These are phyloP conservation scores for Phytophthora pini DNA, from an alignment of 352 stramenopile genomes.

Conservation along the genomic window DNA sequence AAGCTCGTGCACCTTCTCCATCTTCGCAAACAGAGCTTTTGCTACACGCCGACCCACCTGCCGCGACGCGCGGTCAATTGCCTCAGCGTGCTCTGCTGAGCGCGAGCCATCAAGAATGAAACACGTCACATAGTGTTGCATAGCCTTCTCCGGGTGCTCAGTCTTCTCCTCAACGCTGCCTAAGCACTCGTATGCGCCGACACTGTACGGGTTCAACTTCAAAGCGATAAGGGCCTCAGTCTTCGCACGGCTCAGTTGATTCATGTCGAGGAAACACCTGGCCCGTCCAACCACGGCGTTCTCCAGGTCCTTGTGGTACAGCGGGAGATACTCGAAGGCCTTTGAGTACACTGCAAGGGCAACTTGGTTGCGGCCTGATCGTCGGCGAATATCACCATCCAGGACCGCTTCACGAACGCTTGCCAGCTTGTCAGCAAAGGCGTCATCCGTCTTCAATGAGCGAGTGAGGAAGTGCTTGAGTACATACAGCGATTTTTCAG, in stretches of 20 bases:
- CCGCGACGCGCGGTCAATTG: constrained; percentile 78
- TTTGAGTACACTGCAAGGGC: constrained; percentile 70
- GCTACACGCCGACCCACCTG: constrained; percentile 67
- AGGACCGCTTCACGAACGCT: constrained; percentile 58
- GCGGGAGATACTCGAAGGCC: constrained; percentile 61
- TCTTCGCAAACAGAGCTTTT: constrained; percentile 71
- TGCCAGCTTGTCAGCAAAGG: constrained; percentile 51
- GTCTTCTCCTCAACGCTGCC: constrained; percentile 68
- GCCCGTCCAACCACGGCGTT: constrained; percentile 64
- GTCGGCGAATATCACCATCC: constrained; percentile 64
- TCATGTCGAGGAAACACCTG: constrained; percentile 67
- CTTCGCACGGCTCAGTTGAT: constrained; percentile 46
- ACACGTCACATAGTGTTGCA: constrained; percentile 85
- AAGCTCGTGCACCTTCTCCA: constrained; percentile 78
- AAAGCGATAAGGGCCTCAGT: constrained; percentile 56
- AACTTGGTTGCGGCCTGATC: constrained; percentile 55
- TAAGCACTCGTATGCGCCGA: constrained; percentile 74
- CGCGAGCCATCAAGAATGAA: constrained; percentile 87
- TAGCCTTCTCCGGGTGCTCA: constrained; percentile 54
- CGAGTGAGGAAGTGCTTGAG: constrained; percentile 74
- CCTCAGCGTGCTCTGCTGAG: constrained; percentile 67
- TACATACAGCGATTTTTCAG: constrained; percentile 66
- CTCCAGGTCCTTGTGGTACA: constrained; percentile 72
- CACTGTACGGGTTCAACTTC: constrained; percentile 72
- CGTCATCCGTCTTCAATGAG: constrained; percentile 57